Conservation (phyloP, 2,329 filamentous ascomycete species). For the Fusarium dlaminii region DNA sequence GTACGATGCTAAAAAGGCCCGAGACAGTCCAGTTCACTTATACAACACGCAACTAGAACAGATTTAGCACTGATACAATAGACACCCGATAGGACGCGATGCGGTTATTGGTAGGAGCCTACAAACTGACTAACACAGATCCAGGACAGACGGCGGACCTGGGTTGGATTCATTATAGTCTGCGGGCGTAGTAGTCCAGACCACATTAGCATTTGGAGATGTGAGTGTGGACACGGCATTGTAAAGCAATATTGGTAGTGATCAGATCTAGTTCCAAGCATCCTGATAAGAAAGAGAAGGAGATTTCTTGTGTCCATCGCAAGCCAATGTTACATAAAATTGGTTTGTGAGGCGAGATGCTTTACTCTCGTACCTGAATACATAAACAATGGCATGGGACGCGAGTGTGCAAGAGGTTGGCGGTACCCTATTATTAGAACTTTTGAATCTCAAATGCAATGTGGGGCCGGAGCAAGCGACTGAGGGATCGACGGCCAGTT, state of each 20-base stretch:
- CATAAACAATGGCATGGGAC: slow-evolving; percentile 22
- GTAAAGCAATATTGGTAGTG: background rate
- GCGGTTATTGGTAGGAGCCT: background rate
- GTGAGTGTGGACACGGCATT: background rate
- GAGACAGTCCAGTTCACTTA: background rate
- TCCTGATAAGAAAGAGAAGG: background rate
- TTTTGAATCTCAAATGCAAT: slow-evolving; percentile 3
- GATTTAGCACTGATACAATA: background rate
- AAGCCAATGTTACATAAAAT: background rate
- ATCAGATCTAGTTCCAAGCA: background rate
- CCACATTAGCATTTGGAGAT: background rate
- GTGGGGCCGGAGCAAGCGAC: slow-evolving; percentile 12
- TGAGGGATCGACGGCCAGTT: background rate
- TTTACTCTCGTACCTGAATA: background rate
- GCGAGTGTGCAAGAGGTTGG: slow-evolving; percentile 25
- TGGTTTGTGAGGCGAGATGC: background rate
- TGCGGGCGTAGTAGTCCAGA: background rate
- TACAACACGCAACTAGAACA: background rate
- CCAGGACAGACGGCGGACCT: background rate
- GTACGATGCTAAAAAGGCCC: background rate
- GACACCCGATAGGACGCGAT: background rate
- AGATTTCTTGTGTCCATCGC: background rate
- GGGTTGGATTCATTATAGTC: slow-evolving; percentile 2
- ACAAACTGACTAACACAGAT: background rate
- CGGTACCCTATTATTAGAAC: slow-evolving; percentile 33